phyloP scores from a whole-genome alignment of 2,329 filamentous ascomycete genomes.

The Pezicula rhizophila region DNA sequence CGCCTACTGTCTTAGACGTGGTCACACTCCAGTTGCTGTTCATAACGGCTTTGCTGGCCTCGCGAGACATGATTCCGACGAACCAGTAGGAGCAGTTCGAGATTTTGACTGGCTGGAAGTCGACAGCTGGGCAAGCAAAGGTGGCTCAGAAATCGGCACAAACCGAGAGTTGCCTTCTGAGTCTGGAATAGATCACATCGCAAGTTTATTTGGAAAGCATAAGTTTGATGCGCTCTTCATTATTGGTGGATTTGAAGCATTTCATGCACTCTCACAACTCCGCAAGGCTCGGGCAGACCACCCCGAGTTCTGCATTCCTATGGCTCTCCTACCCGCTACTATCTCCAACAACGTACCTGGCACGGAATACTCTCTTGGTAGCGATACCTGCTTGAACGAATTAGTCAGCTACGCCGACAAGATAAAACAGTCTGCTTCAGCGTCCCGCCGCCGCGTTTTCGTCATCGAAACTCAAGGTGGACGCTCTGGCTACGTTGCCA shows the following conservation, averaged over 20 bases:
- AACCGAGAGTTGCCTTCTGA: conserved; percentile 89
- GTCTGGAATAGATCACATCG: conserved; percentile 74
- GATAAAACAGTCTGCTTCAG: conserved; percentile 94
- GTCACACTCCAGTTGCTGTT: conserved; percentile 88
- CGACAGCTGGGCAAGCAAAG: conserved; percentile 91
- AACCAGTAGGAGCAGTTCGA: conserved; percentile 75
- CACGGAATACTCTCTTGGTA: conserved; percentile 93
- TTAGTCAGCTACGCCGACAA: conserved; percentile 94
- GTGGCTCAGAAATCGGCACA: conserved; percentile 95
- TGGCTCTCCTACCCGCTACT: conserved; percentile 88
- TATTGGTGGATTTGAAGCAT: conserved; percentile 93
- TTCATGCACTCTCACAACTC: conserved; percentile 84
- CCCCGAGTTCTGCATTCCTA: conserved; percentile 84
- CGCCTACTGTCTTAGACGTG: conserved; percentile 83
- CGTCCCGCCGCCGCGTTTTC: conserved; percentile 87
- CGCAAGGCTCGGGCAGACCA: conserved; percentile 73
- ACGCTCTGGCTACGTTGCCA: conserved; percentile 88
- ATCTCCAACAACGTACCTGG: conserved; percentile 98
- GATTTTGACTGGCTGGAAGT: conserved; percentile 90
- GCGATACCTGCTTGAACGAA: conserved; percentile 94
- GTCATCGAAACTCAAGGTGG: conserved; percentile 98
- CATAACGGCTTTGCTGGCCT: conserved; percentile 97
- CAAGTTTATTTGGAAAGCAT: conserved; percentile 77
- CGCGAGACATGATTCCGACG: conserved; percentile 80
- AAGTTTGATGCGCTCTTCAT: conserved; percentile 88